Evolutionary conservation across 176 grass and related monocot genomes (phyloP), one percentile per base, ranked within the genome.

Genomic region (Hyparrhenia diplandra): DNA sequence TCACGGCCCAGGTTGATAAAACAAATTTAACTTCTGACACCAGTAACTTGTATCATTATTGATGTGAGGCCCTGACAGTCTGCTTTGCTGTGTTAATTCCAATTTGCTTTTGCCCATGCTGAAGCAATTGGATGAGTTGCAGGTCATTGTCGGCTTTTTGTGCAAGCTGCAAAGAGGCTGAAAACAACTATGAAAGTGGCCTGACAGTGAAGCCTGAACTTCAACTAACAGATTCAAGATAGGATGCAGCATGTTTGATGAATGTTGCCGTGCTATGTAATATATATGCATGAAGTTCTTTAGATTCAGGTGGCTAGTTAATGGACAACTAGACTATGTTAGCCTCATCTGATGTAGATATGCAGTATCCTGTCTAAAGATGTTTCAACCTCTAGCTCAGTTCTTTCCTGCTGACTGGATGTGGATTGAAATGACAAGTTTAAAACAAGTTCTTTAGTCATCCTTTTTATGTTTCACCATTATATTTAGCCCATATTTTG

Each of bases 61-160:
- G 68, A 11, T 67, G 49, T 77, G 25, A 42, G 4, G 66, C 16
- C 60, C 45, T 86, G 72, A 69, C 62, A 34, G 20, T 76, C 62
- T 76, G 35, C 10, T 76, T 28, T 80, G 34, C 16, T 24, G 43
- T 80, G 62, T 51, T 61, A 43, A 70, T 80, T 28, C 69, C 55
- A 69, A 89, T 91, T 83, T 89, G 84, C 84, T 87, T 86, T 85
- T 61, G 54, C 82, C 43, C 42, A 71, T 73, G 77, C 13, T 81
- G 80, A 87, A 94, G 92, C 92, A 94, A 94, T 88, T 94, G 89
- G 92, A 94, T 83, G 92, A 94, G 73, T 80, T 85, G 89, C 92
- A 94, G 89, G 89, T 92, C 21, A 92, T 94, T 64, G 69, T 85
- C 0, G 74, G 87, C 5, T 94, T 94, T 41, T 94, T 41, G 89